Base-by-base conservation (phyloP, 1,284 basidiomycete genomes). In the Apiotrichum brassicae region DNA sequence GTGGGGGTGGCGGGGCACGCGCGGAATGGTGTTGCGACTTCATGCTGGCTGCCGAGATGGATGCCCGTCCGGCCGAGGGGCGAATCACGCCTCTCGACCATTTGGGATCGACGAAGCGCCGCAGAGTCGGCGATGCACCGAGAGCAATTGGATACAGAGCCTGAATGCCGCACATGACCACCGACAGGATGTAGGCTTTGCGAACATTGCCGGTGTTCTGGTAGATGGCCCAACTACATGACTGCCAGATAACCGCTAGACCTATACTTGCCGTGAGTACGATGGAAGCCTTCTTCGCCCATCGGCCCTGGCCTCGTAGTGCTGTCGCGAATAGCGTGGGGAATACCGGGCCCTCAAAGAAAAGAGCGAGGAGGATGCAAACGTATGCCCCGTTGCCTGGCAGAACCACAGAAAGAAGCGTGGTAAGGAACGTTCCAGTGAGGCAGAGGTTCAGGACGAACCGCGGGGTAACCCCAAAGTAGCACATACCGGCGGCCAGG, bases 261-360 rank as follows among this genome's bases (percentile, higher is more conserved):
- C 51, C 28, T 9, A 30, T 30, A 14, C 28, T 30, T 14, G 28
- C 28, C 5, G 28, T 30, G 11, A 30, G 28, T 14, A 14, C 57
- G 5, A 69, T 65, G 1, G 65, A 57, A 43, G 60, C 63, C 1
- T 59, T 62, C 53, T 69, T 71, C 6, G 67, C 70, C 33, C 63
- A 53, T 36, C 56, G 51, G 6, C 71, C 71, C 46, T 68, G 65
- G 14, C 61, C 58, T 1, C 71, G 64, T 2, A 70, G 46, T 1
- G 59, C 61, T 24, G 68, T 70, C 22, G 71, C 69, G 59, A 66
- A 72, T 6, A 73, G 23, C 0, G 64, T 61, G 6, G 71, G 71
- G 57, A 73, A 72, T 23, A 71, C 66, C 23, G 69, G 60, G 4
- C 63, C 58, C 53, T 73, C 65, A 54, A 71, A 72, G 50, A 71